Evolutionary conservation across 352 stramenopile species (phyloP).

Genomic region (Blastocystis sp.): DNA sequence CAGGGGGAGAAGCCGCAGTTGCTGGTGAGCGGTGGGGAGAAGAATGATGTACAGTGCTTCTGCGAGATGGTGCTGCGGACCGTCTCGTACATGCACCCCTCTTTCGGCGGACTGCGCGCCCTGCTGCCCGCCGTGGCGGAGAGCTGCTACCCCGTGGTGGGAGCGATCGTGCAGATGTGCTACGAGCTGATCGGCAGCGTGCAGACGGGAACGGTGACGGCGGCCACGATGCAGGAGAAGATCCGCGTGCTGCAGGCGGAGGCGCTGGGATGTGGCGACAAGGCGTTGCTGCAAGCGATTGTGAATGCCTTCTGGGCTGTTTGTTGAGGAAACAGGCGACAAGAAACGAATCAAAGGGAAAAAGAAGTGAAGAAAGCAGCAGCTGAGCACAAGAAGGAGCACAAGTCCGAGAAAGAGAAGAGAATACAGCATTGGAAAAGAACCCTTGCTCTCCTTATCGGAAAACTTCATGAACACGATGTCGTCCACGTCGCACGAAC

Average conservation of each 20-base stretch:
- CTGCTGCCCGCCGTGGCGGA: not conserved
- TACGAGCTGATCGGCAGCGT: not conserved
- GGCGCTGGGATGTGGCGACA: not conserved
- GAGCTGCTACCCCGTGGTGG: not conserved
- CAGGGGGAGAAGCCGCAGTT: not conserved
- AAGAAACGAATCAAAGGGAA: slow-evolving; percentile 16
- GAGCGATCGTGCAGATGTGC: not conserved
- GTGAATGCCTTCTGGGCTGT: not conserved
- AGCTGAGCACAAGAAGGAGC: slow-evolving; percentile 6
- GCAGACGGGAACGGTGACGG: not conserved
- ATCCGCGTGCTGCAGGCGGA: not conserved
- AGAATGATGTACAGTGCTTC: not conserved
- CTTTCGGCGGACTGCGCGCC: not conserved
- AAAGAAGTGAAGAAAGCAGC: slow-evolving; percentile 5
- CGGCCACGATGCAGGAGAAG: not conserved
- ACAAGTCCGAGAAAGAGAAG: not conserved
- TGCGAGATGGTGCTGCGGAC: not conserved
- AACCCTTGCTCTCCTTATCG: not conserved
- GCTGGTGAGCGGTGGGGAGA: not conserved
- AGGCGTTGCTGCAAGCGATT: not conserved
- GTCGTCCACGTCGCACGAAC: slow-evolving; percentile 8
- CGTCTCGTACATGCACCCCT: not conserved
- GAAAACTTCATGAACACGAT: slow-evolving; percentile 51
- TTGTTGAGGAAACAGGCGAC: not conserved
- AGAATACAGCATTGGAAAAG: not conserved